Evolutionary conservation across 345 rosid species (phyloP).

Genomic region (Raphanus sativus): DNA sequence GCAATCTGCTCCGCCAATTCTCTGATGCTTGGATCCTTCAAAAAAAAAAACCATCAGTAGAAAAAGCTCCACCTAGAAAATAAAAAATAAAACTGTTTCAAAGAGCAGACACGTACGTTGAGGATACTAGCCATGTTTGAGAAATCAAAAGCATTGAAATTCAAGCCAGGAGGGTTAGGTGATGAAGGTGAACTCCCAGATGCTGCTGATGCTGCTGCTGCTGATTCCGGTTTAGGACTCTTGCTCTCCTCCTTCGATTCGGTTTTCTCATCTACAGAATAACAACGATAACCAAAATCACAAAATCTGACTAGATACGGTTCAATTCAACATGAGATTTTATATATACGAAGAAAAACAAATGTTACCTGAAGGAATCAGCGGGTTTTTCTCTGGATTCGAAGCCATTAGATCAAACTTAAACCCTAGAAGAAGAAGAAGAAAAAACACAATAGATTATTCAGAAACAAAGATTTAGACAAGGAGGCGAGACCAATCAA

Average conservation of each 20-base stretch:
- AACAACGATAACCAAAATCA: neutral
- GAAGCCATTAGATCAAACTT: slow-evolving; percentile 55
- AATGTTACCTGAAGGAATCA: slow-evolving; percentile 54
- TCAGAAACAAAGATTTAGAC: neutral
- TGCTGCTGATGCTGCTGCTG: slow-evolving; percentile 41
- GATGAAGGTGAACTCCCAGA: slow-evolving; percentile 53
- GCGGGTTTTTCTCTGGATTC: slow-evolving; percentile 50
- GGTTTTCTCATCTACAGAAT: slow-evolving; percentile 53
- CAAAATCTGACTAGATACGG: slow-evolving; percentile 23
- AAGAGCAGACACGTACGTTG: slow-evolving; percentile 47
- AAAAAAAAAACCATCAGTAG: slow-evolving; percentile 18
- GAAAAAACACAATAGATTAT: neutral
- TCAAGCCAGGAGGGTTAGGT: slow-evolving; percentile 40
- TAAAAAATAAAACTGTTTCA: neutral
- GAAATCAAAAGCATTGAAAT: slow-evolving; percentile 84
- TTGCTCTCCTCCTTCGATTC: slow-evolving; percentile 40
- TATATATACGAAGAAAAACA: neutral
- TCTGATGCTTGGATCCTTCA: slow-evolving; percentile 90
- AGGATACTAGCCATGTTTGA: slow-evolving; percentile 82
- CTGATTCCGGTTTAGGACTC: slow-evolving; percentile 48
- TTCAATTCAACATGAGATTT: neutral
- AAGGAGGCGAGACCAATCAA: slow-evolving; percentile 2
- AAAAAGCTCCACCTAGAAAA: neutral
- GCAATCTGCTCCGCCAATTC: slow-evolving; percentile 94
- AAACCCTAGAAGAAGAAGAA: slow-evolving; percentile 2